Evolutionary conservation across 352 stramenopile genomes (phyloP), one percentile per base, ranked within the genome.

Genomic region (Pythium vanterpoolii): DNA sequence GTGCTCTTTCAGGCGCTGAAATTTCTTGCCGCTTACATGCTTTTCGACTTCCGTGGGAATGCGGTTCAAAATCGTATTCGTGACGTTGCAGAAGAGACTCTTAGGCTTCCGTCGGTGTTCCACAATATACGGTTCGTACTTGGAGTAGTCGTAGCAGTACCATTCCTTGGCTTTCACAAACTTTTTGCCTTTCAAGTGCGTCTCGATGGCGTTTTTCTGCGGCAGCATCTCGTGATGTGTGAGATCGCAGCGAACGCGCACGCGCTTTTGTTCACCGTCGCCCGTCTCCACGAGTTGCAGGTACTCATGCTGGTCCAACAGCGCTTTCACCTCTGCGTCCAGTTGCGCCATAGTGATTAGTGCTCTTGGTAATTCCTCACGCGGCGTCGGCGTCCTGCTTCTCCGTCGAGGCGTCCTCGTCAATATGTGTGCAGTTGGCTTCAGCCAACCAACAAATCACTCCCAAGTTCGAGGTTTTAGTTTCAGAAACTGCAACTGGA

Each of bases 61-160:
- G 53, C 81, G 79, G 68, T 97, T 97, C n/a, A 97, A 65, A 26
- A 90, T 71, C 26, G 64, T 90, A 39, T 77, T 69, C 5, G 89
- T 96, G 30, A 97, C 76, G 36, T 92, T 95, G 72, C 89, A 97
- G 48, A 70, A 97, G n/a, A 97, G 54, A 43, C 84, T 76, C 62
- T 95, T 95, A 28, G 76, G 49, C 28, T 93, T 82, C 39, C 72
- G 76, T n/a, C 89, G 89, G 61, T 97, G 86, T 43, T 78, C 48
- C 23, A 96, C 85, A 55, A 97, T 95, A 62, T 94, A 92, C 56
- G 89, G 89, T 69, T 93, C 86, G 76, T 96, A 97, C 78, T 96
- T 72, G 48, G 80, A 86, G 76, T 93, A 96, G 70, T 96, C 87
- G 69, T 89, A 75, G 68, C 74, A 93, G 67, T 96, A 96, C 87